phyloP scores from a whole-genome alignment of 257 asterid species.

The Ilex asprella region DNA sequence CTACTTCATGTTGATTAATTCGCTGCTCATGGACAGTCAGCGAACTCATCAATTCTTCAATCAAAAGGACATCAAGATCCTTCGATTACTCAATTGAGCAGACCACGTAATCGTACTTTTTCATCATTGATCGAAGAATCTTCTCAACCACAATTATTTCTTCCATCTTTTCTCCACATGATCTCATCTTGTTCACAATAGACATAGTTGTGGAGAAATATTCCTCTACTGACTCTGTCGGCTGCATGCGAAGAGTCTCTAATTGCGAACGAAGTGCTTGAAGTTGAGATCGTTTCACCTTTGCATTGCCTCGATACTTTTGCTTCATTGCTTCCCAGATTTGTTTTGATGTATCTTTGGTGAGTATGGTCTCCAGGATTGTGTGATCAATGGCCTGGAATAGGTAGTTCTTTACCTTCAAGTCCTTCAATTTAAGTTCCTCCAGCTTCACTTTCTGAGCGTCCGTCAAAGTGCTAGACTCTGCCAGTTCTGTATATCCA shows the following conservation, averaged over 20 bases:
- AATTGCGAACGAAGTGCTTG: background rate
- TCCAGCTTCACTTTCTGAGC: background rate
- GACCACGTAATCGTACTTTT: background rate
- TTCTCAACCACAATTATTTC: background rate
- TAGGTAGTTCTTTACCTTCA: background rate
- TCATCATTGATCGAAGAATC: background rate
- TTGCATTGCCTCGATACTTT: background rate
- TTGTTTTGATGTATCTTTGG: background rate
- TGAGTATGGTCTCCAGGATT: background rate
- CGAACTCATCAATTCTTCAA: background rate
- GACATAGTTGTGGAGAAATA: background rate
- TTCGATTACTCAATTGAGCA: background rate
- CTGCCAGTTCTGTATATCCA: background rate
- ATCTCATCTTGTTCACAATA: background rate
- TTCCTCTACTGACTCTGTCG: background rate
- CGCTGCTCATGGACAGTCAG: background rate
- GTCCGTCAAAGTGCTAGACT: background rate
- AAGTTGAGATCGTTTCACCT: background rate
- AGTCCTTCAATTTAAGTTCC: background rate
- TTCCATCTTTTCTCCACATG: background rate
- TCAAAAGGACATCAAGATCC: background rate
- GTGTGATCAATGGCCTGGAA: background rate
- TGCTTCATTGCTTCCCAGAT: background rate
- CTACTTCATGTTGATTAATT: background rate
- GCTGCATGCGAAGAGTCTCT: background rate